Base-by-base conservation (phyloP, 305 asterid species). In the Fraxinus sp. region DNA sequence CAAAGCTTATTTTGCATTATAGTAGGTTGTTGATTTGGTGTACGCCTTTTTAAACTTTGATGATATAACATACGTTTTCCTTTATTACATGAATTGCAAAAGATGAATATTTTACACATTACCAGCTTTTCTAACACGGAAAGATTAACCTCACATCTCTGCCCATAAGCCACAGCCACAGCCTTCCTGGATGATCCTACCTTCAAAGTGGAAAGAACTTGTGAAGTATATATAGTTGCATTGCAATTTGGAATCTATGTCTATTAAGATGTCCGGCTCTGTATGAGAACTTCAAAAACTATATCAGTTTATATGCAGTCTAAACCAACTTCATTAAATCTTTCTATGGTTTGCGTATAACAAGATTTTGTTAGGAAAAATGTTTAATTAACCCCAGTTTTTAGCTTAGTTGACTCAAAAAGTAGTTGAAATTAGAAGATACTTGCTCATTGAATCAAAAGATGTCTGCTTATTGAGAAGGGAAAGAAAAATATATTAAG, bases 141-240 rank as follows among this genome's bases (percentile, higher is more conserved):
- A 79, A 96, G 87, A 87, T 94, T 96, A 80, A 83, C 93, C 87
- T 91, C 93, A 72, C 98, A 93, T 90, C 97, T 93, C 89, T 84
- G 85, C 66, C 98, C 99, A 88, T 93, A 94, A 85, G 95, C 93
- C 81, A 86, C 86, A 70, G 99, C 97, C 79, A 96, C 93, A 82
- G 92, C 84, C 89, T 91, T 94, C 91, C 99, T 91, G 81, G 98
- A 94, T 80, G 90, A 87, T 87, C 98, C 98, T 82, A 93, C 94
- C 99, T 96, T 82, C 89, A 88, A 55, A 84, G 79, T 35, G 46
- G 28, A 87, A 76, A 83, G 11, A 78, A 82, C 68, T 46, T 76
- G 68, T 79, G 35, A 75, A 79, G 79, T 76, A 79, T 74, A 87
- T 81, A 79, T 13, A 83, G 66, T 78, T 78, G 81, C 87, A 81